These are phyloP conservation scores for Solanum rostratum DNA, from an alignment of 257 asterid genomes.

Conservation along the genomic window DNA sequence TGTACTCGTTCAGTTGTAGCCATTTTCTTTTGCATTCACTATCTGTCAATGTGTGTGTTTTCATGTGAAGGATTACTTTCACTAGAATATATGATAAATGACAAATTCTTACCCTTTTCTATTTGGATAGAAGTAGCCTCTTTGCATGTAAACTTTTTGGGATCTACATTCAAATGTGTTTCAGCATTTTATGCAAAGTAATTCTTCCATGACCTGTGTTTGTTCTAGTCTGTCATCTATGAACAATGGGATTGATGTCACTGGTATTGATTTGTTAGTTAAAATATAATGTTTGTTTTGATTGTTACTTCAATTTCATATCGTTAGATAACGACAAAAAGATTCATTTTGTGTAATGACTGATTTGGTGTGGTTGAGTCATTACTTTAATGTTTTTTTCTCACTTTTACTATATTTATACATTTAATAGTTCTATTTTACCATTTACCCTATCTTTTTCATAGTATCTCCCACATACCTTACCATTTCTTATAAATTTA, in stretches of 20 bases:
- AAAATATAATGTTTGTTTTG: no score
- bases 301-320: no score
- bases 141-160: background rate
- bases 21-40: background rate
- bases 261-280: background rate
- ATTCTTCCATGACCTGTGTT: background rate
- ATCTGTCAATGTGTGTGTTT: background rate
- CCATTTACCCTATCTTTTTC: no score
- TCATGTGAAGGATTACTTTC: background rate
- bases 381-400: no score
- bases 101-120: background rate
- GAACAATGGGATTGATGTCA: background rate
- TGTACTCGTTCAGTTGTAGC: background rate
- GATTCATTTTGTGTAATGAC: no score
- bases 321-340: no score
- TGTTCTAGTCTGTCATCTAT: background rate
- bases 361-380: no score
- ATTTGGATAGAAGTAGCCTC: background rate
- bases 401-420: no score
- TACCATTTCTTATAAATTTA: no score
- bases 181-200: background rate
- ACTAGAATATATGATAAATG: background rate
- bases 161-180: background rate
- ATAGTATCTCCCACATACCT: no score
- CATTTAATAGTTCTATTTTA: no score